Base-by-base conservation (phyloP, 2,329 filamentous ascomycete genomes). In the Fusarium kyushuense region DNA sequence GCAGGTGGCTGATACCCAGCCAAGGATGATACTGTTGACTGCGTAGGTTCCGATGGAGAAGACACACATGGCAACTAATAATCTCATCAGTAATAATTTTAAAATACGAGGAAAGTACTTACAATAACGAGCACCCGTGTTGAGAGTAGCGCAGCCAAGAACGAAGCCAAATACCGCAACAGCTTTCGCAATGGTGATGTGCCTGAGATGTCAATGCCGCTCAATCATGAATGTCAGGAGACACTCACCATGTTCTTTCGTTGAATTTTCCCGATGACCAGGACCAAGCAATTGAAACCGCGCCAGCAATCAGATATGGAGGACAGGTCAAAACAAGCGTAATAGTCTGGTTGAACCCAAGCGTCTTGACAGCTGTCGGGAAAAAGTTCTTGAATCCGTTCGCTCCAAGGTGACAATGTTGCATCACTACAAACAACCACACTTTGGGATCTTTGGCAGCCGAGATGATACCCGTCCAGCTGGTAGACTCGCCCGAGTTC, bases 401-500 rank as follows among this genome's bases (percentile, higher is more conserved):
- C 16, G 83, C 82, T 2, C 81, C 81, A 29, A 85, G 72, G 69
- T 85, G 83, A 63, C 84, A 80, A 69, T 85, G 84, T 61, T 84
- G 81, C 81, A 84, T 84, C 48, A 83, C 74, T 4, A 79, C 79
- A 40, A 85, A 81, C 2, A 85, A 69, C 79, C 82, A 86, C 3
- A 83, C 77, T 29, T 81, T 79, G 46, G 79, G 81, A 54, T 86
- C 84, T 7, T 70, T 73, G 10, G 76, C 73, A 5, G 83, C 83
- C 49, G 82, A 77, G 17, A 76, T 74, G 12, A 85, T 77, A n/a
- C 84, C 83, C 6, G 74, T 76, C 76, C 74, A 81, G 14, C 78
- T 80, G 19, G 75, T 81, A 2, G 78, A 81, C 19, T 75, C 76
- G 3, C 76, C 77, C 30, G 78, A 72, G 5, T 79, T 79, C 23